Base-by-base conservation (phyloP, 2,329 filamentous ascomycete genomes). In the Ascochyta koolunga region DNA sequence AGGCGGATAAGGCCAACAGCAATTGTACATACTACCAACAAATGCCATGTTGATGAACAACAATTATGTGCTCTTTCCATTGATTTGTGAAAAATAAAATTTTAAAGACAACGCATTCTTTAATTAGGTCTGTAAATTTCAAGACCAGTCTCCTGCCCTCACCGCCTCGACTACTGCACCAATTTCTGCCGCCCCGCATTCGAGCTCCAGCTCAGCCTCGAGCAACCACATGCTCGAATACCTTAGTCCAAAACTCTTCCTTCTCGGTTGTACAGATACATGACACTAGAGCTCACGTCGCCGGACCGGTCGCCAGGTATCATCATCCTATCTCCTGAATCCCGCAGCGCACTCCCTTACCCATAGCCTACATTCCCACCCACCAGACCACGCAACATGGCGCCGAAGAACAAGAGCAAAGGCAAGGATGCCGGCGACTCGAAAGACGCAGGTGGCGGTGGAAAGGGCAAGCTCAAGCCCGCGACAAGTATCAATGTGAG, bases 401-500 rank as follows among this genome's bases (percentile, higher is more conserved):
- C 65, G 11, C 66, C 62, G 3, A 70, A 69, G 45, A 65, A 65
- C 46, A 72, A 71, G 53, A 55, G 51, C 54, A 68, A 71, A 58
- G 58, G 35, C 35, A 68, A 69, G 53, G 57, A 59, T 45, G 50
- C 52, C 22, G 29, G 50, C 41, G 57, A 59, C 66, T 65, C 64
- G 47, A 71, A 70, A 67, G 69, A 53, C 62, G 77, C 77, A 62
- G 48, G 38, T 1, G 68, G 66, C 63, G 78, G 76, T 61, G 71
- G 58, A 64, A 77, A 45, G 6, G 40, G 60, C 56, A 83, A 83
- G 62, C 74, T 83, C 60, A 89, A 87, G 68, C 77, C 85, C 21
- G 87, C 86, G 0, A 86, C 87, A 66, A 81, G 80, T 54, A 89
- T 91, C 76, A 90, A 90, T 67, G 87, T 74, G 46, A 83, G 89